Base-by-base conservation (phyloP, 768 basidiomycete species). In the Vararia minispora region DNA sequence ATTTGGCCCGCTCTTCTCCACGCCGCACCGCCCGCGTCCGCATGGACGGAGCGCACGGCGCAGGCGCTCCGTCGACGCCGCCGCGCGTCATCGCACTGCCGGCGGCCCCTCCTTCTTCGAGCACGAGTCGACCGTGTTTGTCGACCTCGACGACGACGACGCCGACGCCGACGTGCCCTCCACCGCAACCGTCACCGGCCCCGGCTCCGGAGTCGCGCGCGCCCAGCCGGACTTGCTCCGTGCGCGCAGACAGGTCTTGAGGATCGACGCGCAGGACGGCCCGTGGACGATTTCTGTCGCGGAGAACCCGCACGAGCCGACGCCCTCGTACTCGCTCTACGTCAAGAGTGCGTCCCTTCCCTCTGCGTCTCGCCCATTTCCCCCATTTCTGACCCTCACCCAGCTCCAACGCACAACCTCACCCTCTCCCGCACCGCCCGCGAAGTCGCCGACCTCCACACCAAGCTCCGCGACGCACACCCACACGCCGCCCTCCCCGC, bases 211-310 rank as follows among this genome's bases (percentile, higher is more conserved):
- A n/a, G n/a, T n/a, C n/a, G n/a, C n/a, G n/a, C n/a, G n/a, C n/a
- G n/a, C n/a, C n/a, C n/a, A n/a, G n/a, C n/a, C n/a, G n/a, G n/a
- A n/a, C n/a, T n/a, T n/a, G n/a, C n/a, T n/a, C n/a, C 47, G 53
- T 21, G 37, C 50, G 2, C 56, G 56, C 32, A 47, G 60, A 70
- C 48, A 64, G 71, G 53, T 69, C 60, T 40, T 76, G 24, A 72
- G 82, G 33, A 67, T 79, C 45, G 82, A 87, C 56, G 66, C 67
- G 29, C 75, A 84, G 58, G 83, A 86, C 52, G 84, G 82, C 11
- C 84, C 76, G 17, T 91, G 88, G 88, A 76, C 76, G 52, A 75
- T 91, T 55, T 85, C 82, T 56, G 85, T 89, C 46, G 88, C 88
- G 46, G 84, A 88, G 64, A 79, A 76, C 37, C 82, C 82, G 17